These are phyloP conservation scores for Corrigiola litoralis DNA, from an alignment of 179 eudicot species.

Conservation along the genomic window DNA sequence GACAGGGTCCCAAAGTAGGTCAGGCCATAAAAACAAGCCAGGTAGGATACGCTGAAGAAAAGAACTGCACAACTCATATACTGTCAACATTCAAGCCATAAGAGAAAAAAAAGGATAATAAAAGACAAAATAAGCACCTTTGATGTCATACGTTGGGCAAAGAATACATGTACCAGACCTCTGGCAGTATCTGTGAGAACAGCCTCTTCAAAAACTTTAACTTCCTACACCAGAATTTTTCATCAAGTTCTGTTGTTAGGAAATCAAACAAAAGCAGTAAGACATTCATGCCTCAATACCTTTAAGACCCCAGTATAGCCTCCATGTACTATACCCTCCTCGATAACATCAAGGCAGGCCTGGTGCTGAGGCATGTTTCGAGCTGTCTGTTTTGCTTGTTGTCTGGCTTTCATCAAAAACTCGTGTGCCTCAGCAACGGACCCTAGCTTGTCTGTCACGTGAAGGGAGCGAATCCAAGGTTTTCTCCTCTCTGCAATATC, in stretches of 20 bases:
- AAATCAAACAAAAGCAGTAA: background rate
- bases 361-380: conserved; percentile 85
- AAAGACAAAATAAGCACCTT: conserved; percentile 41
- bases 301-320: conserved; percentile 68
- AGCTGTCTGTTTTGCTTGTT: conserved; percentile 63
- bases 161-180: conserved; percentile 82
- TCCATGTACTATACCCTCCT: conserved; percentile 76
- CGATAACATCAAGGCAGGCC: conserved; percentile 86
- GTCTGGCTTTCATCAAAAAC: conserved; percentile 53
- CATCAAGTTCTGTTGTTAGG: conserved; percentile 6
- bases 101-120: background rate
- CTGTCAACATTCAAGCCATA: too few relatives aligned
- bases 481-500: conserved; percentile 72
- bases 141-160: conserved; percentile 72
- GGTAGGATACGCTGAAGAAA: too few relatives aligned
- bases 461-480: conserved; percentile 85
- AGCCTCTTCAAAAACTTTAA: conserved; percentile 49
- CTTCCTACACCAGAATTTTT: conserved; percentile 45
- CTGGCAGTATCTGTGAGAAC: conserved; percentile 56
- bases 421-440: conserved; percentile 59
- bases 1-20: too few relatives aligned
- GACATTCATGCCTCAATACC: conserved; percentile 34
- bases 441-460: conserved; percentile 64
- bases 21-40: too few relatives aligned
- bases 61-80: too few relatives aligned